phyloP scores from a whole-genome alignment of 139 green algal species.

The Chlamydomonas schloesseri region DNA sequence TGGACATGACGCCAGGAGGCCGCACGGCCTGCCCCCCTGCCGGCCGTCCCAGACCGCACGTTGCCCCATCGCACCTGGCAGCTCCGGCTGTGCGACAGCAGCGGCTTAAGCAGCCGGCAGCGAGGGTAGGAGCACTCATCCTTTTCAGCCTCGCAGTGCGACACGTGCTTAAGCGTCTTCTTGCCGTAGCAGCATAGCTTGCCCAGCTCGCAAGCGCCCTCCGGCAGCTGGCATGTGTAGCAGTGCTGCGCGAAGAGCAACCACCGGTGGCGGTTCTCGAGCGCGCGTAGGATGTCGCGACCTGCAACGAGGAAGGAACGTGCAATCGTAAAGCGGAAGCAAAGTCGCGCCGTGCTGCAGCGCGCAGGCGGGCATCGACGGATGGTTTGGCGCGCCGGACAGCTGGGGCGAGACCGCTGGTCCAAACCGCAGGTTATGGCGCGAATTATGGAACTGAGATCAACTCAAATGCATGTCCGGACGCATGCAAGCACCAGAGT shows the following conservation, averaged over 20 bases:
- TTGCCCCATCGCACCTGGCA: conserved; percentile 46
- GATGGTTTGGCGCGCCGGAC: not conserved
- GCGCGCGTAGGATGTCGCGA: not conserved
- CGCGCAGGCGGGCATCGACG: not conserved
- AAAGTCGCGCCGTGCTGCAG: no score
- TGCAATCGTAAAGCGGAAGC: no score
- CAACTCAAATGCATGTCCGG: not conserved
- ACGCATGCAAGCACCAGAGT: no score
- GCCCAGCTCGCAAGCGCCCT: conserved; percentile 28
- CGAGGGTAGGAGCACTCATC: conserved; percentile 17
- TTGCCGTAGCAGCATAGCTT: conserved; percentile 44
- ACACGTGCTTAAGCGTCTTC: conserved; percentile 25
- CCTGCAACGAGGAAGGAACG: not conserved
- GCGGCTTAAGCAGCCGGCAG: conserved; percentile 20
- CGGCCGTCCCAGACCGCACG: no score
- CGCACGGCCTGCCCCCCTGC: no score
- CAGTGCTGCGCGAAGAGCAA: conserved; percentile 40
- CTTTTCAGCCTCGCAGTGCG: not conserved
- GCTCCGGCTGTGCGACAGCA: conserved; percentile 30
- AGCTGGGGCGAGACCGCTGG: not conserved
- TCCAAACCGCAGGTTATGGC: not conserved
- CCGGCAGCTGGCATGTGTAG: conserved; percentile 18
- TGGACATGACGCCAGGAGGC: no score
- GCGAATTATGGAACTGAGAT: not conserved
- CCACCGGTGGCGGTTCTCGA: conserved; percentile 38